Evolutionary conservation across 108 stramenopile species (phyloP).

Genomic region (Cyclotella kingstonii): DNA sequence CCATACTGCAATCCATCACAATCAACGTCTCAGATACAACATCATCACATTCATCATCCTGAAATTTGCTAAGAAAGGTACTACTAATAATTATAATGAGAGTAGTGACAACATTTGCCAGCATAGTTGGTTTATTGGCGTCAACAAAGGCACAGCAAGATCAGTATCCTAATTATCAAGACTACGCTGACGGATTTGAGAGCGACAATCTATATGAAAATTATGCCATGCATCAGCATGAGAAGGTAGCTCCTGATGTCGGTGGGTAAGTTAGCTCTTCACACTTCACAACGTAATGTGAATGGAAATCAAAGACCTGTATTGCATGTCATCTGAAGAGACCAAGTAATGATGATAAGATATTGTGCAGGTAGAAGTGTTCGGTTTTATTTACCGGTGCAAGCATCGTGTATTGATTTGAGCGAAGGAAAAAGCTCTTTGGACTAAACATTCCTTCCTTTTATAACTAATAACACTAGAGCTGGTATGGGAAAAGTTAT

Average conservation of each 20-base stretch:
- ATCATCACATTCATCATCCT: background rate
- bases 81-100: conserved; percentile 12
- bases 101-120: conserved; percentile 19
- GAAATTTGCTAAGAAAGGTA: too few relatives aligned
- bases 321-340: conserved; percentile 5
- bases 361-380: too few relatives aligned
- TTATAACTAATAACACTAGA: conserved; percentile 11
- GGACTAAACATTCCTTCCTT: background rate
- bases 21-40: too few relatives aligned
- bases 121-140: conserved; percentile 16
- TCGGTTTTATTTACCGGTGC: too few relatives aligned
- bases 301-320: background rate
- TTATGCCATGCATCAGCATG: conserved; percentile 77
- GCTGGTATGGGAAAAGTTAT: conserved; percentile 53
- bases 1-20: too few relatives aligned
- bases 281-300: background rate
- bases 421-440: too few relatives aligned
- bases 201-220: conserved; percentile 79
- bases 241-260: conserved; percentile 49
- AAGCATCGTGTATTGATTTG: too few relatives aligned
- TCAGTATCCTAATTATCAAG: conserved; percentile 40
- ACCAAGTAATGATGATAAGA: too few relatives aligned
- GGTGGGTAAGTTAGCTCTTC: conserved; percentile 41
- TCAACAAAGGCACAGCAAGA: conserved; percentile 36
- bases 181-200: conserved; percentile 54